A percentile compares a stretch with the other conserved stretches of the same genome.
These are phyloP conservation scores for Hygrocybe punicea DNA, from an alignment of 768 basidiomycete genomes.

Conservation along the genomic window DNA sequence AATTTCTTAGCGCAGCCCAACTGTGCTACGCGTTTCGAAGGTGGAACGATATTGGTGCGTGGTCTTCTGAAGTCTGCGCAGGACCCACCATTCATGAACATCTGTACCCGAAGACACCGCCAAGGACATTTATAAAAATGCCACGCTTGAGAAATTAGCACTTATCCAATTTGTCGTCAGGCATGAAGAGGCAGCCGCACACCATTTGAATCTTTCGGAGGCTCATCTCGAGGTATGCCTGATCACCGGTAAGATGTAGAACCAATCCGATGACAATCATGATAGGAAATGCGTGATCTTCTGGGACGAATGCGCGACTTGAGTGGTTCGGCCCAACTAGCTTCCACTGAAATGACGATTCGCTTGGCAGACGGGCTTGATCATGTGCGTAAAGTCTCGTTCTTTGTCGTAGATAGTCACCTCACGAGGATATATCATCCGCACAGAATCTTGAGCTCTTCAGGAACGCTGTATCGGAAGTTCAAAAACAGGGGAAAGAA, in stretches of 20 bases:
- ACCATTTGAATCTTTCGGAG: conserved; percentile 30
- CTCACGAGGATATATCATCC: neutral
- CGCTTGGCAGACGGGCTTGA: neutral
- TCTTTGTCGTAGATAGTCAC: neutral
- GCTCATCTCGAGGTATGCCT: conserved; percentile 21
- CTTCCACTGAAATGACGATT: neutral
- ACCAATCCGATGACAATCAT: neutral
- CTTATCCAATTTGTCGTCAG: conserved; percentile 46
- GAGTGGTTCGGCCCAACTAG: neutral
- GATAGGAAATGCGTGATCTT: conserved; percentile 30
- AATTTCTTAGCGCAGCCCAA: conserved; percentile 48
- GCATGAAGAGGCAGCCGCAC: conserved; percentile 40
- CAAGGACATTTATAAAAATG: conserved; percentile 63
- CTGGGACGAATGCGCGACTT: conserved; percentile 11
- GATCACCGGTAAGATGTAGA: neutral
- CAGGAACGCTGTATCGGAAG: neutral
- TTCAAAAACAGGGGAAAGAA: neutral
- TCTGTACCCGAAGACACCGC: conserved; percentile 47
- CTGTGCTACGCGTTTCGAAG: conserved; percentile 70
- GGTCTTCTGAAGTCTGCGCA: conserved; percentile 6
- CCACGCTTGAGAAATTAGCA: conserved; percentile 53
- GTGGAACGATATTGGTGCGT: conserved; percentile 69
- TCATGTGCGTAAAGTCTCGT: neutral
- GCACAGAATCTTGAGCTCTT: conserved; percentile 2
- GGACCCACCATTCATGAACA: conserved; percentile 10